Evolutionary conservation across 179 eudicot genomes (phyloP).

Genomic region (Beta corolliflora): DNA sequence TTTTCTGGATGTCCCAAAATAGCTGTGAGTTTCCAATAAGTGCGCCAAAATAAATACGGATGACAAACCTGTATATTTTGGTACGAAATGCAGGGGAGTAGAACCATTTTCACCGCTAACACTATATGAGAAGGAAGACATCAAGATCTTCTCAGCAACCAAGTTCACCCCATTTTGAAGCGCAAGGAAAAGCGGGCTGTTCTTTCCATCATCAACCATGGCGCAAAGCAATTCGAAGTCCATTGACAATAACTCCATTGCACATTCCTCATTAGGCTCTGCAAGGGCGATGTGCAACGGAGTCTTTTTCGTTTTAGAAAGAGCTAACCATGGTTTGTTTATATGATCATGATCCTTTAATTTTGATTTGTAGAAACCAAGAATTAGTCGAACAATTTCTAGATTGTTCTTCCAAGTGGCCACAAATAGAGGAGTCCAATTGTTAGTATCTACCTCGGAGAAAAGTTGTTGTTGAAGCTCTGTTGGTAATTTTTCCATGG

Average conservation of each 20-base stretch:
- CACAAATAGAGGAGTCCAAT: not conserved
- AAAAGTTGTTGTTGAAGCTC: not conserved
- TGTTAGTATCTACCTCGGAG: not conserved
- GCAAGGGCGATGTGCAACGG: not conserved
- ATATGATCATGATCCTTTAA: not conserved
- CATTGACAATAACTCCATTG: slow-evolving; percentile 18
- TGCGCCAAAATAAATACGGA: not conserved
- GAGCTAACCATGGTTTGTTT: slow-evolving; percentile 19
- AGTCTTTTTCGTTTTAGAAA: not conserved
- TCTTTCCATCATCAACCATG: not conserved
- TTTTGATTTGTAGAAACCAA: not conserved
- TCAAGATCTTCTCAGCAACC: slow-evolving; percentile 10
- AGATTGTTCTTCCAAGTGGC: not conserved
- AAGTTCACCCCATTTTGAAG: not conserved
- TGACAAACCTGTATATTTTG: slow-evolving; percentile 14
- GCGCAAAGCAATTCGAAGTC: not conserved
- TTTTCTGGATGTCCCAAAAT: too few species aligned
- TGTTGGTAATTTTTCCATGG: not conserved
- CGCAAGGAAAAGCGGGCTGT: slow-evolving; percentile 11
- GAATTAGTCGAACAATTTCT: not conserved
- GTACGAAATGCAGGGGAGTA: slow-evolving; percentile 13
- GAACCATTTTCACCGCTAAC: not conserved
- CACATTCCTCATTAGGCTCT: not conserved
- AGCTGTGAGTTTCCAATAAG: too few species aligned
- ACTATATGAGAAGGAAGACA: slow-evolving; percentile 3